These are phyloP conservation scores for Pythium aquatile DNA, from an alignment of 352 stramenopile species.

Conservation along the genomic window DNA sequence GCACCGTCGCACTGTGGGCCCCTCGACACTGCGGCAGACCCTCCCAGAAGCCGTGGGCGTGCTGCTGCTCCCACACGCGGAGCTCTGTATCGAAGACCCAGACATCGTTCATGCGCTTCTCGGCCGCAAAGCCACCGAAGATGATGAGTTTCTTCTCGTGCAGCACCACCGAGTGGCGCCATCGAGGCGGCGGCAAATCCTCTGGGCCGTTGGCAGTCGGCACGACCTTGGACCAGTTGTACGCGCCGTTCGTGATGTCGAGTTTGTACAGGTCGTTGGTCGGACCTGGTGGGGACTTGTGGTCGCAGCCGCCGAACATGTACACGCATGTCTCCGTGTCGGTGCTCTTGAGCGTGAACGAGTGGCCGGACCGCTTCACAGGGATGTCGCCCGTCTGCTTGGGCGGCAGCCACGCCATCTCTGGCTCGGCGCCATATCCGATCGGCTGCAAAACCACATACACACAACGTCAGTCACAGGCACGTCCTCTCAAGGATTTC, in stretches of 20 bases:
- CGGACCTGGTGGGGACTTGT: conserved; percentile 89
- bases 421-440: conserved; percentile 78
- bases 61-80: conserved; percentile 92
- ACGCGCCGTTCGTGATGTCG: conserved; percentile 86
- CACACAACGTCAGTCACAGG: conserved; percentile 1
- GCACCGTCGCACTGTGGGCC: conserved; percentile 87
- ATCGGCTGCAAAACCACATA: conserved; percentile 60
- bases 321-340: conserved; percentile 71
- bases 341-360: conserved; percentile 88
- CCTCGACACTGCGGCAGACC: conserved; percentile 89
- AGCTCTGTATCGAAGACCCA: conserved; percentile 95
- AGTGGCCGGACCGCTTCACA: conserved; percentile 93
- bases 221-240: conserved; percentile 69
- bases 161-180: conserved; percentile 82
- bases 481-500: neutral
- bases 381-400: conserved; percentile 93
- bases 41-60: conserved; percentile 86
- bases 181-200: conserved; percentile 67
- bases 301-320: conserved; percentile 90
- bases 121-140: conserved; percentile 93
- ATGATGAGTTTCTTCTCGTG: conserved; percentile 89
- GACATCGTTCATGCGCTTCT: conserved; percentile 95
- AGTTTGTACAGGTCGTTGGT: conserved; percentile 94
- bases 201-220: conserved; percentile 39
- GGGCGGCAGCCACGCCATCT: conserved; percentile 87